Evolutionary conservation across 1,139 yeast species (phyloP).

Genomic region (Sporopachydermia cereana): DNA sequence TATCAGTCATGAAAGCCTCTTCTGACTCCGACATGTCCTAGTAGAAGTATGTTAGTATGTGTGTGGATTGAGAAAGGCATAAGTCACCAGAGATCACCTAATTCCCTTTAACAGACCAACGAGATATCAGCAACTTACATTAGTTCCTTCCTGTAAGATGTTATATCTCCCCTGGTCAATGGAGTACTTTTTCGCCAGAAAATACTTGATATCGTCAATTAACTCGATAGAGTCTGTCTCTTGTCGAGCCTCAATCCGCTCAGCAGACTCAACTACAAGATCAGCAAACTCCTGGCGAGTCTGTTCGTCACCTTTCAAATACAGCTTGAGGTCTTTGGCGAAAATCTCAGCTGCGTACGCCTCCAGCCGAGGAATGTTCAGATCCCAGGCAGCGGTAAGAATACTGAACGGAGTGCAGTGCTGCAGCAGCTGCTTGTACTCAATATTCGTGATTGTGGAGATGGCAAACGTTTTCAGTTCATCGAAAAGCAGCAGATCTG

Average conservation of each 20-base stretch:
- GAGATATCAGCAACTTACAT: too few species aligned
- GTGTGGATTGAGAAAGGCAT: too few species aligned
- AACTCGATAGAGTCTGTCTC: conserved; percentile 72
- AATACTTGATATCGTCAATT: conserved; percentile 65
- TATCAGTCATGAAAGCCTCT: conserved; percentile 12
- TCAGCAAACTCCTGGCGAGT: conserved; percentile 23
- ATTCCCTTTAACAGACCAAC: too few species aligned
- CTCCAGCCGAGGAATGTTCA: conserved; percentile 53
- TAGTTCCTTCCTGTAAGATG: conserved; percentile 11
- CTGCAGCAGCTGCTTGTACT: conserved; percentile 11
- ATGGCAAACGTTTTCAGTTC: conserved; percentile 58
- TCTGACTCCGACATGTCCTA: conserved; percentile 14
- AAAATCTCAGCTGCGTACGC: conserved; percentile 47
- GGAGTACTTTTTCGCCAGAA: conserved; percentile 38
- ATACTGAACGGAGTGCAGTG: conserved; percentile 39
- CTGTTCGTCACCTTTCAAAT: conserved; percentile 22
- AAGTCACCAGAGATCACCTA: too few species aligned
- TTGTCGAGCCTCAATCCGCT: conserved; percentile 47
- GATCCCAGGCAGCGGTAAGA: conserved; percentile 55
- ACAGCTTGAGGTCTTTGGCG: conserved; percentile 36
- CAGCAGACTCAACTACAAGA: conserved; percentile 39
- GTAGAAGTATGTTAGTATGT: too few species aligned
- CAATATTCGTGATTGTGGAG: conserved; percentile 37
- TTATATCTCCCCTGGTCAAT: conserved; percentile 19
- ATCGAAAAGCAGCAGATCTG: conserved; percentile 52